phyloP scores from a whole-genome alignment of 305 asterid genomes.

The Ruellia speciosa region DNA sequence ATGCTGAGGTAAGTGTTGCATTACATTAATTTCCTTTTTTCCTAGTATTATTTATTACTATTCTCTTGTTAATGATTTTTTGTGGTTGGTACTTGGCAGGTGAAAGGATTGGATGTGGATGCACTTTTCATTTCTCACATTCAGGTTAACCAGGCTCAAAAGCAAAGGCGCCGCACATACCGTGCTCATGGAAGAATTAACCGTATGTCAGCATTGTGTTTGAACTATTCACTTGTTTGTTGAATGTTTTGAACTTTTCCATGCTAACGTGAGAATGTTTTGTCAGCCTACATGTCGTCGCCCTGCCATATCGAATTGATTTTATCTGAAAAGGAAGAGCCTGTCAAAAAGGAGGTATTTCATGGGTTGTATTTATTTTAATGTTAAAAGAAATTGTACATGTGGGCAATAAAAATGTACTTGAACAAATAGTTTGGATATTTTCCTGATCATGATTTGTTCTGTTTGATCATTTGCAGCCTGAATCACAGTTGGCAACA shows the following conservation, averaged over 20 bases:
- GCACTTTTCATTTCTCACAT: slow-evolving; percentile 67
- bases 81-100: slow-evolving; percentile 28
- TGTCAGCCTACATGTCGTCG: slow-evolving; percentile 41
- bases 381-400: background rate
- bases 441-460: background rate
- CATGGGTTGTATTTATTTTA: background rate
- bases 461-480: slow-evolving; percentile 28
- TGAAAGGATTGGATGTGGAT: slow-evolving; percentile 82
- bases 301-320: slow-evolving; percentile 77
- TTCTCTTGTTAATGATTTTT: background rate
- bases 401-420: background rate
- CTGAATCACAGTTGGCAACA: slow-evolving; percentile 58
- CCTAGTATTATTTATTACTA: too few species aligned
- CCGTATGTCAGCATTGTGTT: slow-evolving; percentile 30
- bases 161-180: slow-evolving; percentile 73
- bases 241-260: too few species aligned
- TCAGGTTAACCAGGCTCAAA: slow-evolving; percentile 77
- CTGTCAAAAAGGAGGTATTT: slow-evolving; percentile 61
- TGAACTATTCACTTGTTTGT: too few species aligned
- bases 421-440: background rate
- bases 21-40: background rate
- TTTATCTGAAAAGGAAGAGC: slow-evolving; percentile 65
- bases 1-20: slow-evolving; percentile 53
- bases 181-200: slow-evolving; percentile 83
- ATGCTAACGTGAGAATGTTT: too few species aligned